These are phyloP conservation scores for Macrophomina phaseolina DNA, from an alignment of 2,329 filamentous ascomycete genomes.

Conservation along the genomic window DNA sequence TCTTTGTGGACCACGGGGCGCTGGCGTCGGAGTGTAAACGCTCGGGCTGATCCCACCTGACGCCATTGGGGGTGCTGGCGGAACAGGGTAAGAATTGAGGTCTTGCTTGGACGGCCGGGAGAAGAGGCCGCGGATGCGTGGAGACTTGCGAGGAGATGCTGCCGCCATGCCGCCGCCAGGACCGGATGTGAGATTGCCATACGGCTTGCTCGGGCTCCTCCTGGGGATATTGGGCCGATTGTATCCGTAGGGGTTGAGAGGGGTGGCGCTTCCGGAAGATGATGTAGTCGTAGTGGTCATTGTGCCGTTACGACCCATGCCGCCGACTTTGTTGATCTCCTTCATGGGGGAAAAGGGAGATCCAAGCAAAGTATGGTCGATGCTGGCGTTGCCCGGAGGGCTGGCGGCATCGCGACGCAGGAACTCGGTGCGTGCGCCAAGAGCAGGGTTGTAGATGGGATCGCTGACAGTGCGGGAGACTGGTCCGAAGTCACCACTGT, in stretches of 20 bases:
- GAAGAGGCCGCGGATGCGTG: slow-evolving; percentile 16
- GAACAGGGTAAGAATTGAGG: background rate
- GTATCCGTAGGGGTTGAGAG: slow-evolving; percentile 20
- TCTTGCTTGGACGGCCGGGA: slow-evolving; percentile 5
- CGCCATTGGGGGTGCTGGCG: slow-evolving; percentile 10
- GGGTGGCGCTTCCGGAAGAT: slow-evolving; percentile 10
- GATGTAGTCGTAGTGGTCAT: slow-evolving; percentile 29
- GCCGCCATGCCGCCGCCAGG: slow-evolving; percentile 25
- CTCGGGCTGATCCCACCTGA: slow-evolving; percentile 3
- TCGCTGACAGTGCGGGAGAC: slow-evolving; percentile 46
- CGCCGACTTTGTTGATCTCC: slow-evolving; percentile 28
- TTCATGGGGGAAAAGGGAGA: slow-evolving; percentile 37
- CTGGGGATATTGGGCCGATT: slow-evolving; percentile 5
- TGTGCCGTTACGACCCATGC: slow-evolving; percentile 38
- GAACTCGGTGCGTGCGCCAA: slow-evolving; percentile 44
- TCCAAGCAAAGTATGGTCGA: slow-evolving; percentile 31
- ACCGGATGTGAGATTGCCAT: slow-evolving; percentile 19
- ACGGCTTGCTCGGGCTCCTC: slow-evolving; percentile 18
- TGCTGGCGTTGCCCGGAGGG: slow-evolving; percentile 38
- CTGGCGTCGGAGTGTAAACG: slow-evolving; percentile 23
- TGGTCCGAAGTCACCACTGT: slow-evolving; percentile 46
- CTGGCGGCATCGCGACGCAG: slow-evolving; percentile 39
- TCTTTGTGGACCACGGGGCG: background rate
- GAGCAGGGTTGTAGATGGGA: slow-evolving; percentile 46
- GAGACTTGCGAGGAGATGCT: slow-evolving; percentile 11